phyloP scores from a whole-genome alignment of 2,329 filamentous ascomycete genomes.

The Chaetomiaceae sp. region DNA sequence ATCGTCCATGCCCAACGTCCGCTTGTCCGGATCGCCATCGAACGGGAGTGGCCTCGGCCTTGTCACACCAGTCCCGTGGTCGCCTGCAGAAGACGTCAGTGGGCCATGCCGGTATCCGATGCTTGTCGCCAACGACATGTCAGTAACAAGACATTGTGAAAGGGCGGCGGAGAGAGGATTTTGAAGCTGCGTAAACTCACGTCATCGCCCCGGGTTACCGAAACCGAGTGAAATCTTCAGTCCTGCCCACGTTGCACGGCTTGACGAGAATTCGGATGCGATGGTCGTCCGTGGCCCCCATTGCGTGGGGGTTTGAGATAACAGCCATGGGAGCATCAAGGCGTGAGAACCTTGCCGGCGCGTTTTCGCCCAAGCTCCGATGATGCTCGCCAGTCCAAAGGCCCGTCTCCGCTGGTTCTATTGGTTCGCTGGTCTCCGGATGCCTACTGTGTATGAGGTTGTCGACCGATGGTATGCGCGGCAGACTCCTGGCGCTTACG shows the following conservation, averaged over 20 bases:
- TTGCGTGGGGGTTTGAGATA: slow-evolving; percentile 3
- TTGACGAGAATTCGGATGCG: too few species aligned
- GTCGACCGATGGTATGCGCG: slow-evolving; percentile 6
- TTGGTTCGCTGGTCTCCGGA: too few species aligned
- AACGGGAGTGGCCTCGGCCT: slow-evolving; percentile 11
- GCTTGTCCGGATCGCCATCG: slow-evolving; percentile 7
- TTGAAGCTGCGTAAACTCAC: not conserved
- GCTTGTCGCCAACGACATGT: not conserved
- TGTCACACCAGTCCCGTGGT: not conserved
- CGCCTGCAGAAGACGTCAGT: slow-evolving; percentile 1
- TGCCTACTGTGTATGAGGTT: not conserved
- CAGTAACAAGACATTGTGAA: not conserved
- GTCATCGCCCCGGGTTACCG: not conserved
- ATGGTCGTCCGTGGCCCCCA: too few species aligned
- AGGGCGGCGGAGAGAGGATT: not conserved
- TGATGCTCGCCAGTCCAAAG: too few species aligned
- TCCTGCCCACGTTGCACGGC: not conserved
- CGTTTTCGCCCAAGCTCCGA: too few species aligned
- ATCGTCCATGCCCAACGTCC: slow-evolving; percentile 9
- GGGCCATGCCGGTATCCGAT: slow-evolving; percentile 9
- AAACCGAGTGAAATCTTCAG: not conserved
- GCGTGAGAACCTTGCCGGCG: too few species aligned
- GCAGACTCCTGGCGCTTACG: not conserved
- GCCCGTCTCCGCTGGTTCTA: too few species aligned
- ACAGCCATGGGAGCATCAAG: not conserved